Conservation (phyloP, 2,329 filamentous ascomycete species). For the Cercospora janseana region DNA sequence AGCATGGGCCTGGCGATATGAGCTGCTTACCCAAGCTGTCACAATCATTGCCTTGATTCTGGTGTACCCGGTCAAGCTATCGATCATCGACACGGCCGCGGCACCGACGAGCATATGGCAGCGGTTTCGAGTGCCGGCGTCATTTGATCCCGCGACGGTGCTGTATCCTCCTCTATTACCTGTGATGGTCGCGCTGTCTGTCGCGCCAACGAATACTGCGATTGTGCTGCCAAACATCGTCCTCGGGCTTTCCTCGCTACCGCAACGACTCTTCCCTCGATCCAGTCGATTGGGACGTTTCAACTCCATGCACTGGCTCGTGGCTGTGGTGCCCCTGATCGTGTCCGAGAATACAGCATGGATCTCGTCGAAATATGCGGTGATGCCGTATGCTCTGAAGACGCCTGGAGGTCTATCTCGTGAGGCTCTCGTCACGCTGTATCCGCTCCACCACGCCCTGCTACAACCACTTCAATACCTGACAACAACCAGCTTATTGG, state of each 20-base stretch:
- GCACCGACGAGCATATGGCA: constrained; percentile 42
- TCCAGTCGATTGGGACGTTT: constrained; percentile 56
- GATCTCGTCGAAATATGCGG: constrained; percentile 33
- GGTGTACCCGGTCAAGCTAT: constrained; percentile 38
- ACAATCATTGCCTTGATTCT: constrained; percentile 33
- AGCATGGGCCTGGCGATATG: constrained; percentile 38
- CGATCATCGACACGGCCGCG: constrained; percentile 35
- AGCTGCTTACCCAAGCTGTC: constrained; percentile 41
- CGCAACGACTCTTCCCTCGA: constrained; percentile 68
- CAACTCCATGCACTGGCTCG: constrained; percentile 72
- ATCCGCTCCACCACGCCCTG: constrained; percentile 78
- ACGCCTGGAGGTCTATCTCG: constrained; percentile 39
- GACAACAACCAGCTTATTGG: constrained; percentile 82
- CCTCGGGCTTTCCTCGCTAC: constrained; percentile 75
- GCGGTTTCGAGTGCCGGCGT: constrained; percentile 61
- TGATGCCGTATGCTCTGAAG: constrained; percentile 24
- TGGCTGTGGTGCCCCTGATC: constrained; percentile 69
- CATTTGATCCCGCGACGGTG: constrained; percentile 90
- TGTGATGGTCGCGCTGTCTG: constrained; percentile 70
- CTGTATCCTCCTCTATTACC: constrained; percentile 79
- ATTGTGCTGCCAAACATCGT: constrained; percentile 75
- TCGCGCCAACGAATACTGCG: constrained; percentile 61
- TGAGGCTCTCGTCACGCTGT: constrained; percentile 65
- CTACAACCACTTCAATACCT: constrained; percentile 72
- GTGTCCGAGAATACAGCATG: constrained; percentile 47